Evolutionary conservation across 441 rosid genomes (phyloP).

Genomic region (Gossypium schwendimanii): DNA sequence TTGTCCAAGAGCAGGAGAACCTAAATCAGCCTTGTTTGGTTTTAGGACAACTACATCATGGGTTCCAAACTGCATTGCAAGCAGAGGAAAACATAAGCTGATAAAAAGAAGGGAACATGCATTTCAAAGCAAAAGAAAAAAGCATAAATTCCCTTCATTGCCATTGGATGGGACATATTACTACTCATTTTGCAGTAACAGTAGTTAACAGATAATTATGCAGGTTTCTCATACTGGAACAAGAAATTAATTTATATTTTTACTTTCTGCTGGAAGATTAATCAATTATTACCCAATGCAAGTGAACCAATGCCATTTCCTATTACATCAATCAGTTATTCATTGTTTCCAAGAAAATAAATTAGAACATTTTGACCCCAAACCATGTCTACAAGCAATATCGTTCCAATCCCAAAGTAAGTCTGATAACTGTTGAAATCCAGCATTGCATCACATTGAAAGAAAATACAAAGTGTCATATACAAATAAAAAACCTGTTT

Average conservation of each 20-base stretch:
- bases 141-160: neutral
- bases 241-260: neutral
- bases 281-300: neutral
- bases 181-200: neutral
- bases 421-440: neutral
- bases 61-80: conserved; percentile 57
- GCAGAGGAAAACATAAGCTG: neutral
- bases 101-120: neutral
- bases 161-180: neutral
- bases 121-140: neutral
- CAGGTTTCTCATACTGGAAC: neutral
- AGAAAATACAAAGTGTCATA: neutral
- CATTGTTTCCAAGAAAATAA: neutral
- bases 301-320: neutral
- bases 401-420: neutral
- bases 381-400: neutral
- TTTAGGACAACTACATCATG: conserved; percentile 89
- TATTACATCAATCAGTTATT: neutral
- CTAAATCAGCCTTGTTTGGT: conserved; percentile 76
- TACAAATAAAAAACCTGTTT: neutral
- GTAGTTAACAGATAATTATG: conserved; percentile 1
- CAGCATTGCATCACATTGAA: neutral
- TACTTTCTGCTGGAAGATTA: neutral
- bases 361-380: conserved; percentile 1
- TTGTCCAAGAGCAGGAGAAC: conserved; percentile 86